phyloP scores from a whole-genome alignment of 192 early-diverging fungal genomes.

The Gigaspora rosea region DNA sequence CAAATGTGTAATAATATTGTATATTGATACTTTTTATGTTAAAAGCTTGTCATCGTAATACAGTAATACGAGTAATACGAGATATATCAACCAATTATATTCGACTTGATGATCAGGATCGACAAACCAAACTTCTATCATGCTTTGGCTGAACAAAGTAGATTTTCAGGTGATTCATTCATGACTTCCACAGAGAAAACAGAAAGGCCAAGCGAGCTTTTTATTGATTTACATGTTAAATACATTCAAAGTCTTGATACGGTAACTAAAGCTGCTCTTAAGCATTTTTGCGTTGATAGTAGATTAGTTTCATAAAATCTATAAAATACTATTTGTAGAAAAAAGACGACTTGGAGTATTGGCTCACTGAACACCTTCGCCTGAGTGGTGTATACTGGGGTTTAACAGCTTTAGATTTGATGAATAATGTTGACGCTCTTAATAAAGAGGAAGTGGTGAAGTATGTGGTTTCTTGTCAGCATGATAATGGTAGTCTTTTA shows the following conservation, averaged over 20 bases:
- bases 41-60: too few relatives aligned
- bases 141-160: too few relatives aligned
- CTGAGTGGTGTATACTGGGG: slow-evolving; percentile 96
- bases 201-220: slow-evolving; percentile 37
- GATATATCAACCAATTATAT: too few relatives aligned
- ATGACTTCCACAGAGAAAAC: too few relatives aligned
- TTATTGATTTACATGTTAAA: slow-evolving; percentile 67
- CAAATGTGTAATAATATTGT: too few relatives aligned
- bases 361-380: slow-evolving; percentile 88
- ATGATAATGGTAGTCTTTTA: slow-evolving; percentile 63
- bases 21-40: too few relatives aligned
- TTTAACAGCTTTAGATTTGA: slow-evolving; percentile 74
- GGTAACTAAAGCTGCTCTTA: slow-evolving; percentile 27
- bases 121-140: too few relatives aligned
- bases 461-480: slow-evolving; percentile 80
- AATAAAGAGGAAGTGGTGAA: slow-evolving; percentile 71
- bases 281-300: not conserved
- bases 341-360: slow-evolving; percentile 89
- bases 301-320: slow-evolving; percentile 10
- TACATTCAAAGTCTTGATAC: slow-evolving; percentile 73
- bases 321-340: slow-evolving; percentile 46
- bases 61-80: too few relatives aligned
- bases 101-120: too few relatives aligned
- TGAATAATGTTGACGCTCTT: slow-evolving; percentile 66
- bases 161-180: too few relatives aligned